phyloP scores from a whole-genome alignment of 2,329 filamentous ascomycete species.

The Lomentospora prolificans region DNA sequence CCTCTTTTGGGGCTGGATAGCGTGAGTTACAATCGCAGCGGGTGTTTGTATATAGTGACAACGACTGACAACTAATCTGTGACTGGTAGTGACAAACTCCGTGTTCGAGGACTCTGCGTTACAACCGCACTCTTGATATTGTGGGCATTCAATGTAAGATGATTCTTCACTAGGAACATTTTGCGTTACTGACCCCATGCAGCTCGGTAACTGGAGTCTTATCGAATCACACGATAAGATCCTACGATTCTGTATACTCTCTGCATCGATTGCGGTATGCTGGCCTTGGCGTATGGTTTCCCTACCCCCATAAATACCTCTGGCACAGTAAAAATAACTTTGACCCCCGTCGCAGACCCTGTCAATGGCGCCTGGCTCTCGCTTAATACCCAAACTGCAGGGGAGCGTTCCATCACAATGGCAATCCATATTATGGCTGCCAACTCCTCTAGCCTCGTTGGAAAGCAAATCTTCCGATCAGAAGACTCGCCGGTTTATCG shows the following conservation, averaged over 20 bases:
- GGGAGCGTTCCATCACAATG: constrained; percentile 22
- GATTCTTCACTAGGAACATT: neutral
- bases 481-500: constrained; percentile 20
- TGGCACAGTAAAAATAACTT: neutral
- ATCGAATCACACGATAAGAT: constrained; percentile 16
- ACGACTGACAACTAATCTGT: too few species aligned
- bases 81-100: constrained; percentile 12
- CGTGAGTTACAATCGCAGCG: constrained; percentile 10
- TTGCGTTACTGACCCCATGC: neutral
- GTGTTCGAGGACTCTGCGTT: constrained; percentile 15
- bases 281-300: constrained; percentile 20
- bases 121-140: constrained; percentile 8
- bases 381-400: constrained; percentile 18
- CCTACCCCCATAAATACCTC: too few species aligned
- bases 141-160: constrained; percentile 10
- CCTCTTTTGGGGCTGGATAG: constrained; percentile 20
- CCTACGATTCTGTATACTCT: constrained; percentile 19
- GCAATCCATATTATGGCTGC: constrained; percentile 23
- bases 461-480: constrained; percentile 21
- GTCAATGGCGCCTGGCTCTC: constrained; percentile 22
- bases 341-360: constrained; percentile 10
- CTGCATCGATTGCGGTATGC: constrained; percentile 17
- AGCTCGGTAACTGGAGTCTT: constrained; percentile 19
- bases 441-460: constrained; percentile 20
- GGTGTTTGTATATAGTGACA: neutral